Percentiles rank a stretch among this genome's conserved stretches.
Evolutionary conservation across 192 early-diverging fungal genomes (phyloP).

Genomic region (Backusella mclennaniae): DNA sequence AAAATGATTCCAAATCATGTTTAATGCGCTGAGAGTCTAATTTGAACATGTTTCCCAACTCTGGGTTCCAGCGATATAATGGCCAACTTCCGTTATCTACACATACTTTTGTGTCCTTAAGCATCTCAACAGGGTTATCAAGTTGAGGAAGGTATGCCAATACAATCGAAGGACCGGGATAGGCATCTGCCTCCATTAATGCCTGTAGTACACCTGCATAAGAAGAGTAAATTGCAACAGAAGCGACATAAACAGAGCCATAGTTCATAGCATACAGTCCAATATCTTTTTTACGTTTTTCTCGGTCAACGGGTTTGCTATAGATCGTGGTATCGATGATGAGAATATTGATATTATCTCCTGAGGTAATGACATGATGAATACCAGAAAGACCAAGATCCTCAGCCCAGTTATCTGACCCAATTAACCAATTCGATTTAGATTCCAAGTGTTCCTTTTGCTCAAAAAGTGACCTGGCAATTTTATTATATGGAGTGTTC

Average conservation of each 20-base stretch:
- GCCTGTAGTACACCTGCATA: constrained; percentile 87
- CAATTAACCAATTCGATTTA: constrained; percentile 85
- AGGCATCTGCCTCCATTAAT: constrained; percentile 86
- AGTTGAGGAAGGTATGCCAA: constrained; percentile 80
- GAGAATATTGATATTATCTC: constrained; percentile 85
- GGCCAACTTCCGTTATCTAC: constrained; percentile 92
- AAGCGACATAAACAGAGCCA: constrained; percentile 86
- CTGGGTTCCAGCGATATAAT: constrained; percentile 92
- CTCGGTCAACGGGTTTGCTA: constrained; percentile 47
- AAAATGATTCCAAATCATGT: constrained; percentile 72
- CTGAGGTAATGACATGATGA: constrained; percentile 84
- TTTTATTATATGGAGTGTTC: background rate
- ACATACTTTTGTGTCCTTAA: constrained; percentile 87
- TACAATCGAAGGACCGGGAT: constrained; percentile 83
- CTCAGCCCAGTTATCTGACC: constrained; percentile 81
- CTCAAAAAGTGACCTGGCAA: constrained; percentile 21
- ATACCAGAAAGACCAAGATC: constrained; percentile 87
- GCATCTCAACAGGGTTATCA: constrained; percentile 62
- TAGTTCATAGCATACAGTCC: constrained; percentile 96
- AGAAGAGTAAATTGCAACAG: constrained; percentile 80
- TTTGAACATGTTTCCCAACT: constrained; percentile 52
- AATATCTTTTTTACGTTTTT: constrained; percentile 87
- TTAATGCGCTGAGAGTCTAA: constrained; percentile 77
- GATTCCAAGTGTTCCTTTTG: constrained; percentile 46
- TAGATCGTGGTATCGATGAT: constrained; percentile 87